Conservation (phyloP, 495 filamentous ascomycete species). For the Neurospora sp. region DNA sequence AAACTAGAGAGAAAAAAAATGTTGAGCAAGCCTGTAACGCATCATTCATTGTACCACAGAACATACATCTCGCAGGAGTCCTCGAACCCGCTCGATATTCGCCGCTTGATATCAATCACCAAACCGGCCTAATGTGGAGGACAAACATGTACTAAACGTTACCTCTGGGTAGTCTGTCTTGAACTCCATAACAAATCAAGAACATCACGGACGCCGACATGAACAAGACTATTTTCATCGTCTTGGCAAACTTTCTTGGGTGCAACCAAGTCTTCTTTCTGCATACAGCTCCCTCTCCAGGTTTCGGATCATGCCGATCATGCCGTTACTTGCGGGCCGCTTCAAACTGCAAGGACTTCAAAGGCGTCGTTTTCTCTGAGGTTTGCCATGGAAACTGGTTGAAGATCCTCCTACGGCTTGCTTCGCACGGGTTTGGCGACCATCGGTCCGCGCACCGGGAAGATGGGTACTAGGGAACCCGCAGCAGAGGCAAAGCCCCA, state of each 20-base stretch:
- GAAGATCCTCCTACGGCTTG: no score
- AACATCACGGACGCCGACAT: not conserved
- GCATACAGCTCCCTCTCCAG: not conserved
- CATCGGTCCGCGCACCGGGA: not conserved
- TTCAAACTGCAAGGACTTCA: not conserved
- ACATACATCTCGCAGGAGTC: not conserved
- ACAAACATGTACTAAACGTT: not conserved
- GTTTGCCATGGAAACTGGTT: no score
- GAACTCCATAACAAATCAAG: not conserved
- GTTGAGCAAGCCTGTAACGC: not conserved
- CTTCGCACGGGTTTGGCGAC: not conserved
- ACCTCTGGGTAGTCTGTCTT: not conserved
- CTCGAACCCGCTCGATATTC: not conserved
- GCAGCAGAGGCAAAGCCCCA: not conserved
- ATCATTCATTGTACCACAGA: not conserved
- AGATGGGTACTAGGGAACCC: not conserved
- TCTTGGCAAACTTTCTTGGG: not conserved
- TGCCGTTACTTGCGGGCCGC: not conserved
- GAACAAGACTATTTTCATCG: not conserved
- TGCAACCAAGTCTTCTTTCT: not conserved
- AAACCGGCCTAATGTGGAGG: not conserved
- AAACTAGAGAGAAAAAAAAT: not conserved
- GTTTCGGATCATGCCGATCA: not conserved
- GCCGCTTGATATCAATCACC: not conserved
- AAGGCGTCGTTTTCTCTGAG: not conserved